These are phyloP conservation scores for Tetraselmis striata DNA, from an alignment of 139 green algal genomes.

Conservation along the genomic window DNA sequence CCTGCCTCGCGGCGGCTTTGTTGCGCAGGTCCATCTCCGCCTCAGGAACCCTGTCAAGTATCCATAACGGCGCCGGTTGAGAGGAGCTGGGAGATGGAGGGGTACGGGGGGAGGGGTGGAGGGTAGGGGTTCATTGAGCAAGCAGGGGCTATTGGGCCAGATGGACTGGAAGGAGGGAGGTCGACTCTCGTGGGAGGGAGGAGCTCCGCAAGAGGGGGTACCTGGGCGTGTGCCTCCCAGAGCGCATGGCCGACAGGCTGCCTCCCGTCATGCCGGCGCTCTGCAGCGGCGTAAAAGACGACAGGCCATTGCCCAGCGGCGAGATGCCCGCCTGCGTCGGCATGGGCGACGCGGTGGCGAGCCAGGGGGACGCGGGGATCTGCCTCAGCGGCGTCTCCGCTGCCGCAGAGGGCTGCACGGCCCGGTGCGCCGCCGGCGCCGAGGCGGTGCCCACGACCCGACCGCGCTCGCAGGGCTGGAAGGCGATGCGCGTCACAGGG, in stretches of 20 bases:
- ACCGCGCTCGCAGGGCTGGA: neutral
- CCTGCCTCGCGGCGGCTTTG: neutral
- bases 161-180: too few species aligned
- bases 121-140: too few species aligned
- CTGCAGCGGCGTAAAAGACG: neutral
- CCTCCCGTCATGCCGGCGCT: neutral
- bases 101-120: too few species aligned
- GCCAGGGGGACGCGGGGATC: neutral
- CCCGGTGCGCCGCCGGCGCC: too few species aligned
- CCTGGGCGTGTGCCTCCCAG: neutral
- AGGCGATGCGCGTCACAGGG: neutral
- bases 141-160: too few species aligned
- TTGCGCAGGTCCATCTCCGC: neutral
- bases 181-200: too few species aligned
- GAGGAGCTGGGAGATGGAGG: too few species aligned
- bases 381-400: neutral
- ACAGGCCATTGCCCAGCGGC: neutral
- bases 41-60: neutral
- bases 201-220: too few species aligned
- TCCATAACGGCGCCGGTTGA: too few species aligned
- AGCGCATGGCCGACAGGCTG: neutral
- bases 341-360: neutral
- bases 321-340: neutral
- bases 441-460: neutral
- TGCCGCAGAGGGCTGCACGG: too few species aligned